phyloP scores from a whole-genome alignment of 129 eudicot genomes.

The Pseudognaphalium luteoalbum region DNA sequence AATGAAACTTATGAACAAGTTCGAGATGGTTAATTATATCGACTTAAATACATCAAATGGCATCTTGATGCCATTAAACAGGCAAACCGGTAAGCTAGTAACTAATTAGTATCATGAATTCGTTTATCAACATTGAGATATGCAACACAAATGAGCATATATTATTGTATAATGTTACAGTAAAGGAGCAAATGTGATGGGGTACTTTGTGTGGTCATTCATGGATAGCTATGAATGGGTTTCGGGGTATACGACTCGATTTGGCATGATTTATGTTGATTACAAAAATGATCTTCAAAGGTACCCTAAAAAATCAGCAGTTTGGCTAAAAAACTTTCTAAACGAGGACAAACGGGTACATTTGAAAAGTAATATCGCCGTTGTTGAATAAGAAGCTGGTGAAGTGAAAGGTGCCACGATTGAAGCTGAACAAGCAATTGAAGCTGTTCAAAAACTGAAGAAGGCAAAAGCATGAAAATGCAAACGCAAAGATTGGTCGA shows the following conservation, averaged over 20 bases:
- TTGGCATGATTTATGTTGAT: slow-evolving; percentile 54
- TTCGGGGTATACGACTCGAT: slow-evolving; percentile 43
- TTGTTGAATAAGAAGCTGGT: slow-evolving; percentile 4
- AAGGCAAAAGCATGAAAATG: slow-evolving; percentile 2
- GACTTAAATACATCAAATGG: slow-evolving; percentile 20
- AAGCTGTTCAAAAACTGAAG: neutral
- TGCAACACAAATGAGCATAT: too few species aligned
- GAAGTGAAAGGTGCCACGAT: neutral
- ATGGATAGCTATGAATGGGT: slow-evolving; percentile 60
- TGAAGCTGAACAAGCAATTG: slow-evolving; percentile 4
- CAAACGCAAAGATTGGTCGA: neutral
- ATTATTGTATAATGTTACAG: slow-evolving; percentile 5
- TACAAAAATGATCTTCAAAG: slow-evolving; percentile 36
- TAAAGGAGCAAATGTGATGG: slow-evolving; percentile 30
- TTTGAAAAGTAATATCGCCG: slow-evolving; percentile 3
- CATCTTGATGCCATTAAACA: slow-evolving; percentile 28
- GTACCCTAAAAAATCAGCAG: slow-evolving; percentile 53
- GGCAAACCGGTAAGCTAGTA: slow-evolving; percentile 9
- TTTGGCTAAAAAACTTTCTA: slow-evolving; percentile 48
- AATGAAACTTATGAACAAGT: slow-evolving; percentile 30
- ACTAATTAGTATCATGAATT: too few species aligned
- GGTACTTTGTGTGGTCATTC: slow-evolving; percentile 56
- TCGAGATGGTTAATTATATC: slow-evolving; percentile 24
- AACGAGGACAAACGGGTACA: neutral
- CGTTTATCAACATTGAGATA: too few species aligned